Percentiles rank a stretch among this genome's conserved stretches.
Evolutionary conservation across 257 asterid species (phyloP).

Genomic region (Paraleonurus japonicus): DNA sequence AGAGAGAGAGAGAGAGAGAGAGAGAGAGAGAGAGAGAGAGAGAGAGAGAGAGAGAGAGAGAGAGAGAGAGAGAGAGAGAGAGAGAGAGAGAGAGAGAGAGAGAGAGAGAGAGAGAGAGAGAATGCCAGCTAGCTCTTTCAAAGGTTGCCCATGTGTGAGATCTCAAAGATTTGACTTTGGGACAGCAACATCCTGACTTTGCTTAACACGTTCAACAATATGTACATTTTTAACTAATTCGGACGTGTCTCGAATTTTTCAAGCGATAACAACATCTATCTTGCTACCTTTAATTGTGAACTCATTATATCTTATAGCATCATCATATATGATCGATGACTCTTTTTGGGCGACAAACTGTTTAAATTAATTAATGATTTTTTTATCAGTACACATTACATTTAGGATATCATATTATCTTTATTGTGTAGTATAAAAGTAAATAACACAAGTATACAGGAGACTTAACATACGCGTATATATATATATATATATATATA

Average conservation of each 20-base stretch:
- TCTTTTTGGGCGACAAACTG: too few relatives aligned
- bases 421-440: too few relatives aligned
- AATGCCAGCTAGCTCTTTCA: slow-evolving; percentile 48
- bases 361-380: too few relatives aligned
- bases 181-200: slow-evolving; percentile 38
- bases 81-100: slow-evolving; percentile 38
- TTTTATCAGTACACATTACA: too few relatives aligned
- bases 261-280: too few relatives aligned
- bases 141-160: slow-evolving; percentile 63
- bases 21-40: slow-evolving; percentile 38
- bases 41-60: slow-evolving; percentile 35
- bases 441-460: too few relatives aligned
- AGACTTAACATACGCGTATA: too few relatives aligned
- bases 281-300: too few relatives aligned
- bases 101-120: slow-evolving; percentile 36
- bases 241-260: background rate
- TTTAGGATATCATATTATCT: too few relatives aligned
- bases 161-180: slow-evolving; percentile 56
- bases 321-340: too few relatives aligned
- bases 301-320: too few relatives aligned
- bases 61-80: slow-evolving; percentile 36
- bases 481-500: too few relatives aligned
- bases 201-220: slow-evolving; percentile 37
- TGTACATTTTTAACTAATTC: background rate
- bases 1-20: slow-evolving; percentile 36